Base-by-base conservation (phyloP, 305 asterid species). In the Plantago coronopus region DNA sequence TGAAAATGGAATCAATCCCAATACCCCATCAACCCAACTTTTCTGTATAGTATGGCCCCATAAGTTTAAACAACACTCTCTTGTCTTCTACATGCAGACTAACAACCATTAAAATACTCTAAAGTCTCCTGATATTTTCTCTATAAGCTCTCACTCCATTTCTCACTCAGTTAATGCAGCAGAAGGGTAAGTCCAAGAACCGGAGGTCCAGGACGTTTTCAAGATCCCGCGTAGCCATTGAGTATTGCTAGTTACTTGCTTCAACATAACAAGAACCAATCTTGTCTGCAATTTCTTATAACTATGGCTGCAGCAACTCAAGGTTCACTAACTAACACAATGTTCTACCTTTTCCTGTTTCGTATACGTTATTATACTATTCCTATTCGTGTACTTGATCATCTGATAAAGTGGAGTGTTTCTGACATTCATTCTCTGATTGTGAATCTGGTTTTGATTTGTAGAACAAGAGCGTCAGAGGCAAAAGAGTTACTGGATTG, bases 131-230 rank as follows among this genome's bases (percentile, higher is more conserved):
- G 38, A 31, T 31, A 2, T 2, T 31, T 7, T 31, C 4, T 31
- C 38, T 31, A 2, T 7, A 2, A 31, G 9, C 38, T 3, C 38
- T 31, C 38, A 2, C 4, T 31, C 9, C 9, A 3, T 7, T 31
- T 7, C 4, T 31, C 38, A 31, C 38, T 7, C 9, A 3, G 1
- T 31, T 59, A 69, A 87, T 90, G 97, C 86, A 83, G 37, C 97
- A 87, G 70, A 90, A 76, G 73, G 97, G 97, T 12, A 74, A 75
- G 68, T 65, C 69, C 20, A 3, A 40, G 45, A 78, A 87, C 76
- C 85, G 88, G 65, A 87, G 96, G 80, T 87, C 89, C 72, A 80
- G 96, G 82, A 77, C 82, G 29, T 90, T 90, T 74, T 83, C 97
- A 37, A 81, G 97, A 81, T 85, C 96, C 62, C 96, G 97, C 65